Evolutionary conservation across 2,329 filamentous ascomycete species (phyloP).

Genomic region (Amauroascus niger): DNA sequence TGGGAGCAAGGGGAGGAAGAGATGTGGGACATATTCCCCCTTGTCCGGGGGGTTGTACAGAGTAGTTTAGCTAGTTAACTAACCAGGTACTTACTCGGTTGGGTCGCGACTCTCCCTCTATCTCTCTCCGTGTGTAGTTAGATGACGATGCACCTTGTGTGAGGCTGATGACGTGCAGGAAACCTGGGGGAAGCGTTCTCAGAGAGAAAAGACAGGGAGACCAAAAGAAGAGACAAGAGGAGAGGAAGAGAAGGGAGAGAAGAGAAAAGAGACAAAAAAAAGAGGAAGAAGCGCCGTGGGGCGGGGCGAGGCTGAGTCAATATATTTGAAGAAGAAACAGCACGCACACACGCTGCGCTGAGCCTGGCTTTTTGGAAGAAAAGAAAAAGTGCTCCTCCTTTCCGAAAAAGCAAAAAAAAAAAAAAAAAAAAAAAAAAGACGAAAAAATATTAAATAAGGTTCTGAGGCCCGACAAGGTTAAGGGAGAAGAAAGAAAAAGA

Average conservation of each 20-base stretch:
- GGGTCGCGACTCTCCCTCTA: no score
- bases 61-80: no score
- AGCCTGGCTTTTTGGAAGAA: not conserved
- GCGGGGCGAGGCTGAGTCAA: not conserved
- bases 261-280: no score
- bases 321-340: slow-evolving; percentile 17
- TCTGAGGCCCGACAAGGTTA: slow-evolving; percentile 13
- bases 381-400: not conserved
- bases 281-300: no score
- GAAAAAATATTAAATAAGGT: slow-evolving; percentile 15
- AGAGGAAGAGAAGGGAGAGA: slow-evolving; percentile 19
- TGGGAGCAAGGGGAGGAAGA: not conserved
- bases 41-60: no score
- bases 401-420: not conserved
- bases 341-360: no score
- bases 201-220: slow-evolving; percentile 29
- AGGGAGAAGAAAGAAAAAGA: slow-evolving; percentile 6
- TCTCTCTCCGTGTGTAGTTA: slow-evolving; percentile 18
- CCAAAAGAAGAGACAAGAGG: slow-evolving; percentile 37
- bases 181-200: not conserved
- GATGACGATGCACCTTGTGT: slow-evolving; percentile 30
- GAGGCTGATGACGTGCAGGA: slow-evolving; percentile 15
- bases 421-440: not conserved
- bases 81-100: no score
- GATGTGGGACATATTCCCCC: not conserved